Conservation (phyloP, 805 yeast species). For the Myxozyma geophila region DNA sequence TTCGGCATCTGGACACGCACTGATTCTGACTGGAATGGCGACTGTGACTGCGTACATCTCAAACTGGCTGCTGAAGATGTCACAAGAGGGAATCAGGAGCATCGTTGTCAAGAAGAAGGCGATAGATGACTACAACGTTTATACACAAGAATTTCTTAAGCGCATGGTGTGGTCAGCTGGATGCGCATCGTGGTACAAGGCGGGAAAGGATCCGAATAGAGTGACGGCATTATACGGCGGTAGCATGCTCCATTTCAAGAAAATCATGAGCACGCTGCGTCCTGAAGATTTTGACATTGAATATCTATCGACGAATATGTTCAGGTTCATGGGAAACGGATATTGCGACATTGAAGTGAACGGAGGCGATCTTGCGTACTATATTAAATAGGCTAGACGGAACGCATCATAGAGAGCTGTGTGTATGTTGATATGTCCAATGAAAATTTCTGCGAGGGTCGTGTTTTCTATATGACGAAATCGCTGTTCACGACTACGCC, state of each 20-base stretch:
- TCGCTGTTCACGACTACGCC: too few species aligned
- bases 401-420: neutral
- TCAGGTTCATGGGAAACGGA: conserved; percentile 27
- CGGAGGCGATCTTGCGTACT: conserved; percentile 19
- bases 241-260: conserved; percentile 24
- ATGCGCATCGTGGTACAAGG: conserved; percentile 30
- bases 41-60: conserved; percentile 23
- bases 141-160: conserved; percentile 21
- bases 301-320: conserved; percentile 14
- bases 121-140: conserved; percentile 16
- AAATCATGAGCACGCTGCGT: conserved; percentile 26
- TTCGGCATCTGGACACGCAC: conserved; percentile 28
- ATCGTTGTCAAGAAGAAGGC: conserved; percentile 20
- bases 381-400: neutral
- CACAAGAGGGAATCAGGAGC: conserved; percentile 20
- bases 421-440: too few species aligned
- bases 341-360: conserved; percentile 16
- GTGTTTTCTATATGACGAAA: too few species aligned
- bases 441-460: too few species aligned
- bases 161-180: conserved; percentile 23
- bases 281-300: conserved; percentile 32
- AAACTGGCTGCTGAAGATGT: conserved; percentile 24
- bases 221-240: conserved; percentile 35
- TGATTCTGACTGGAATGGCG: conserved; percentile 22
- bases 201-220: conserved; percentile 18